Conservation (phyloP, 2,329 filamentous ascomycete species). For the Ophiostoma pallidulum region DNA sequence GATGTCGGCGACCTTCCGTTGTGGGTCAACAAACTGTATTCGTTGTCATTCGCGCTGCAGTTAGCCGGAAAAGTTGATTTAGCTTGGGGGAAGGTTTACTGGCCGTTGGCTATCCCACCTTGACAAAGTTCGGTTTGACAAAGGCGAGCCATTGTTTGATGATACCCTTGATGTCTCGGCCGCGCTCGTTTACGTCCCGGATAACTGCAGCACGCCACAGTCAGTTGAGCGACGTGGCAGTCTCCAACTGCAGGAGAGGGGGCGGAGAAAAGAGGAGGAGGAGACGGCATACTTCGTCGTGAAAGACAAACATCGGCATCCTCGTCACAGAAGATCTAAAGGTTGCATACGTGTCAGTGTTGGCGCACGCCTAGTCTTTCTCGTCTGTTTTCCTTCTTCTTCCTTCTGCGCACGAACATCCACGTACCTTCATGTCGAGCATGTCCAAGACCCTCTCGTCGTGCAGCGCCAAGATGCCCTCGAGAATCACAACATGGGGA, state of each 20-base stretch:
- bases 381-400: too few relatives aligned
- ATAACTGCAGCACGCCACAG: slow-evolving; percentile 45
- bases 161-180: slow-evolving; percentile 84
- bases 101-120: slow-evolving; percentile 39
- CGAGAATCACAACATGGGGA: slow-evolving; percentile 86
- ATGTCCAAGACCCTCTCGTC: slow-evolving; percentile 77
- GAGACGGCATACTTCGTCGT: slow-evolving; percentile 71
- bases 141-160: slow-evolving; percentile 97
- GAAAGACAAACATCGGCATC: slow-evolving; percentile 91
- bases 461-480: slow-evolving; percentile 92
- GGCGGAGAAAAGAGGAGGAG: too few relatives aligned
- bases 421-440: slow-evolving; percentile 75
- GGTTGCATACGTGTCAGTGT: not conserved
- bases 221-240: slow-evolving; percentile 4
- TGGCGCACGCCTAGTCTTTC: not conserved
- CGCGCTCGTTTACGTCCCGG: slow-evolving; percentile 81
- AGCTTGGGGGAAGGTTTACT: too few relatives aligned
- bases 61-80: too few relatives aligned
- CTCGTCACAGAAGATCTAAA: slow-evolving; percentile 88
- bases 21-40: slow-evolving; percentile 70
- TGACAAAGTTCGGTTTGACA: slow-evolving; percentile 94
- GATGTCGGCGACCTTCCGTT: slow-evolving; percentile 83
- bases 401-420: not conserved
- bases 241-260: too few relatives aligned
- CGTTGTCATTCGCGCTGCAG: too few relatives aligned